These are phyloP conservation scores for Metschnikowia vanudenii DNA, from an alignment of 805 yeast genomes.

Conservation along the genomic window DNA sequence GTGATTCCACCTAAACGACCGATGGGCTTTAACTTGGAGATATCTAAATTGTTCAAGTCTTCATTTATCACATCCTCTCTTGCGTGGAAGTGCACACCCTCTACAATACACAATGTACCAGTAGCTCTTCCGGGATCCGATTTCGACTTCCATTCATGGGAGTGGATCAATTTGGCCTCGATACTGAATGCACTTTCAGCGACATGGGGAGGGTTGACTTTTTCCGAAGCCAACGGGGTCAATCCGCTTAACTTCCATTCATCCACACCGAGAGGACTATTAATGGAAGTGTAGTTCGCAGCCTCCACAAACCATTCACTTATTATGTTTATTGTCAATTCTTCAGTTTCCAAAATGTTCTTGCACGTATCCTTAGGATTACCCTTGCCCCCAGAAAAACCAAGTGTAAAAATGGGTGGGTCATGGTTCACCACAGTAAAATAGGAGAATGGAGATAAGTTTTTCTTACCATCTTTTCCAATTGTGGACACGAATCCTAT, in stretches of 20 bases:
- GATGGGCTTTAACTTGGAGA: constrained; percentile 50
- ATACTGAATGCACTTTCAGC: constrained; percentile 61
- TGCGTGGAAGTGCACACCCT: constrained; percentile 57
- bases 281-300: constrained; percentile 49
- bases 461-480: constrained; percentile 40
- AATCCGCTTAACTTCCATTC: constrained; percentile 60
- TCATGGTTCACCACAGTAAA: constrained; percentile 47
- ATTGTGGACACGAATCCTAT: constrained; percentile 56
- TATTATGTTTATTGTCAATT: constrained; percentile 54
- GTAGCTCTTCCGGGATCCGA: constrained; percentile 31
- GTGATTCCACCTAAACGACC: constrained; percentile 49
- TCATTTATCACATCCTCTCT: constrained; percentile 53
- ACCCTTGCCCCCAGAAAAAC: constrained; percentile 41
- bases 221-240: constrained; percentile 42
- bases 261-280: constrained; percentile 48
- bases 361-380: constrained; percentile 48
- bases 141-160: constrained; percentile 46
- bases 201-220: constrained; percentile 55
- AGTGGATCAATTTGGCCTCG: constrained; percentile 49
- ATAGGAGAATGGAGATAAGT: constrained; percentile 63
- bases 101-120: constrained; percentile 46
- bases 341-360: constrained; percentile 51
- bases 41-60: constrained; percentile 40
- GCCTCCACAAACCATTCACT: constrained; percentile 67
- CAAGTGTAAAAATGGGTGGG: constrained; percentile 58